A percentile compares a stretch with the other conserved stretches of the same genome.
These are phyloP conservation scores for Corchorus olitorius DNA, from an alignment of 345 rosid genomes.

Conservation along the genomic window DNA sequence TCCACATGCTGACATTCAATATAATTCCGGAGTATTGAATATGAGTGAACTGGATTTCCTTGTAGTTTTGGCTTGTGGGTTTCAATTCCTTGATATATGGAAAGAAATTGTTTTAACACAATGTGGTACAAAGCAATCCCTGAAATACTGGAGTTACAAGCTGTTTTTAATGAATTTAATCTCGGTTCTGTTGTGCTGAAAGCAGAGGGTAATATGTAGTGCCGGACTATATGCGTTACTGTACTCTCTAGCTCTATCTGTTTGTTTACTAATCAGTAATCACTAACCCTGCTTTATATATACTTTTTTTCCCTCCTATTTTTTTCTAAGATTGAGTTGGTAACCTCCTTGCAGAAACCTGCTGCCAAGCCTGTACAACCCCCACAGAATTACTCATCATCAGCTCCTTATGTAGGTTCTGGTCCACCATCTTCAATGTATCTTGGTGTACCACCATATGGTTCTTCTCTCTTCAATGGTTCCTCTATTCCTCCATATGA, in stretches of 20 bases:
- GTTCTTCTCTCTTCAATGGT: conserved; percentile 76
- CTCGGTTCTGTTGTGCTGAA: not conserved
- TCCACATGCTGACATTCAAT: not conserved
- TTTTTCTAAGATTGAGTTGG: not conserved
- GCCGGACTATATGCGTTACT: not conserved
- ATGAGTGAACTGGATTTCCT: not conserved
- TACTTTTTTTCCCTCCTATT: not conserved
- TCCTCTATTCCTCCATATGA: conserved; percentile 89
- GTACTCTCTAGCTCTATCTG: not conserved
- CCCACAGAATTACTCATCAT: conserved; percentile 61
- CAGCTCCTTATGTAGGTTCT: conserved; percentile 79
- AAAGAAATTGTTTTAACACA: not conserved
- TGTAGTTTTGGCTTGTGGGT: not conserved
- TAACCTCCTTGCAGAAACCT: conserved; percentile 54
- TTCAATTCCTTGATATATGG: not conserved
- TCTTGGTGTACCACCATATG: conserved; percentile 92
- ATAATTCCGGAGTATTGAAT: not conserved
- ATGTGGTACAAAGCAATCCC: not conserved
- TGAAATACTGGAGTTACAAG: not conserved
- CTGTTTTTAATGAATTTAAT: conserved; percentile 3
- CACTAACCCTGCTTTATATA: not conserved
- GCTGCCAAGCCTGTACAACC: conserved; percentile 76
- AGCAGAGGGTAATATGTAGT: not conserved
- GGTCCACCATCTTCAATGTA: conserved; percentile 82
- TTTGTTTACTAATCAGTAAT: not conserved